Evolutionary conservation across 306 rosid species (phyloP).

Genomic region (Sechiopsis laciniata): DNA sequence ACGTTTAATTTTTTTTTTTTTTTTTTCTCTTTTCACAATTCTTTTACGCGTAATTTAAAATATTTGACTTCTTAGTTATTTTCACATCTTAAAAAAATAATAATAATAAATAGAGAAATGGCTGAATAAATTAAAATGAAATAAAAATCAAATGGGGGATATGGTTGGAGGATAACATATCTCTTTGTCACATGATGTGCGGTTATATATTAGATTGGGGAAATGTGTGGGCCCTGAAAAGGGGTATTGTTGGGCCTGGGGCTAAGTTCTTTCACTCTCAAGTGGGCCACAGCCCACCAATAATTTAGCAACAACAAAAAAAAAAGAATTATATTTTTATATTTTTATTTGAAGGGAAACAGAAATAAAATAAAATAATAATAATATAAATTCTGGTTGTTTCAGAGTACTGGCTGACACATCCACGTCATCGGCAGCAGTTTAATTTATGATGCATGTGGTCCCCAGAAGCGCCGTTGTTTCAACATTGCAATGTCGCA

Average conservation of each 20-base stretch:
- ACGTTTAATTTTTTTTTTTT: too few relatives aligned
- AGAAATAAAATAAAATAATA: background rate
- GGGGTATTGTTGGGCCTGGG: conserved; percentile 22
- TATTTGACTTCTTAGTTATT: too few relatives aligned
- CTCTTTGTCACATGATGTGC: conserved; percentile 4
- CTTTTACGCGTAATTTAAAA: too few relatives aligned
- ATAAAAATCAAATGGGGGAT: background rate
- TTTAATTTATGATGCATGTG: too few relatives aligned
- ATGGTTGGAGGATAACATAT: conserved; percentile 11
- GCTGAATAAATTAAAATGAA: too few relatives aligned
- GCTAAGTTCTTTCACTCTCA: background rate
- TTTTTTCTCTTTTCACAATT: too few relatives aligned
- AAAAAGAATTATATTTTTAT: too few relatives aligned
- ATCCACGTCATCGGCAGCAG: background rate
- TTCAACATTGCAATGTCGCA: background rate
- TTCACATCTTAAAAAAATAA: too few relatives aligned
- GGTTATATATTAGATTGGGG: conserved; percentile 8
- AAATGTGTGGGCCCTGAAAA: background rate
- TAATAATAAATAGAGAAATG: too few relatives aligned
- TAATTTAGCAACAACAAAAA: background rate
- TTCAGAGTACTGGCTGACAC: conserved; percentile 14
- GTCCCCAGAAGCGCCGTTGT: background rate
- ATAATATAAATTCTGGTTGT: conserved; percentile 5
- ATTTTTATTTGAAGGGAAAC: too few relatives aligned
- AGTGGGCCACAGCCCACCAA: conserved; percentile 23